Evolutionary conservation across 1,284 basidiomycete species (phyloP), one percentile per base, ranked within the genome.

Genomic region (Porodaedalea pini): DNA sequence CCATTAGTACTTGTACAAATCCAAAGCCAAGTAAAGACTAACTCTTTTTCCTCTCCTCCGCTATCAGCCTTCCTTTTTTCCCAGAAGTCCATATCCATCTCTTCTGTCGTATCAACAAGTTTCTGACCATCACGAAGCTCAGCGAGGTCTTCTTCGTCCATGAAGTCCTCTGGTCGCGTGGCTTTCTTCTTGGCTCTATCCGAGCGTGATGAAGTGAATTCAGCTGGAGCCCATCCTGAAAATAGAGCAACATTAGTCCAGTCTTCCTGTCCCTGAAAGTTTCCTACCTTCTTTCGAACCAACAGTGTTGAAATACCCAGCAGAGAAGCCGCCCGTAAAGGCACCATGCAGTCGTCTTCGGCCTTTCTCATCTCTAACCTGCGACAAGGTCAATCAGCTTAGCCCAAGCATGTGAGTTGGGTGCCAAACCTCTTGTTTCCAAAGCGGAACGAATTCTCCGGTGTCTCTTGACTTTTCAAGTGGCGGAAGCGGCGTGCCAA

Each of bases 81-180:
- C 80, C 81, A 6, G 78, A 83, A 1, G 80, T 57, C 73, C 17
- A 87, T 69, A 57, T 89, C 84, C 82, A 84, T 89, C 71, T 85
- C 80, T 34, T 90, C 86, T 19, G 83, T 82, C n/a, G 83, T 85
- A 66, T 92, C 88, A 3, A 90, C 80, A 7, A 96, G 70, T 45
- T 82, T 83, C 62, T 86, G 78, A 63, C 81, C 82, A 49, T 92
- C 90, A 39, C 79, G 82, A 60, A 89, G 70, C 61, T 92, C 91
- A 37, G 86, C 83, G n/a, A 96, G 74, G 70, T 98, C 96, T 73
- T 99, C 97, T 44, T 98, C 96, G 72, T 99, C 96, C 96, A 99
- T 99, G 70, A 94, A 98, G 70, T 98, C 96, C 69, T 98, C 92
- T 0, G 90, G 85, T 10, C 82, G 79, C 15, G 77, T 73, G 0